Percentiles rank a stretch among this genome's conserved stretches.
phyloP scores from a whole-genome alignment of 805 yeast species.

The Barnettozyma vustinii region DNA sequence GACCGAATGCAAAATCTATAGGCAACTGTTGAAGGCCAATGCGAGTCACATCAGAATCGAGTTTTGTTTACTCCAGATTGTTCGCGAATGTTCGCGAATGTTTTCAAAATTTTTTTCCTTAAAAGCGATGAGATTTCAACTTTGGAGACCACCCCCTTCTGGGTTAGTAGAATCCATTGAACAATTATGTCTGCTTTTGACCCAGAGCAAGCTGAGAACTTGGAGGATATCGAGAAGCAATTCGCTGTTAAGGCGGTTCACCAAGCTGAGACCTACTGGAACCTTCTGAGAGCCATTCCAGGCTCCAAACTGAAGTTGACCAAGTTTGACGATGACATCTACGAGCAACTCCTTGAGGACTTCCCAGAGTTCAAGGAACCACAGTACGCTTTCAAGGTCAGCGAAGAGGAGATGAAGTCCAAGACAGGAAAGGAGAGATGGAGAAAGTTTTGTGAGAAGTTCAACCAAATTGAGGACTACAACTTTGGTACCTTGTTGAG shows the following conservation, averaged over 20 bases:
- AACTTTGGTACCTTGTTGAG: conserved; percentile 94
- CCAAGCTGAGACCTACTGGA: conserved; percentile 95
- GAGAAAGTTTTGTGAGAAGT: conserved; percentile 81
- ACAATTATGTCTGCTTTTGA: conserved; percentile 38
- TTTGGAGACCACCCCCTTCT: too few relatives aligned
- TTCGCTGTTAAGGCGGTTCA: conserved; percentile 96
- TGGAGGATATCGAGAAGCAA: conserved; percentile 94
- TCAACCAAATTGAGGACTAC: conserved; percentile 84
- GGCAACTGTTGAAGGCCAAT: too few relatives aligned
- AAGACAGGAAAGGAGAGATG: conserved; percentile 78
- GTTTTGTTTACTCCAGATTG: background rate
- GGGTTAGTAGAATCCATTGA: too few relatives aligned
- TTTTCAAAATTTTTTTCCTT: background rate
- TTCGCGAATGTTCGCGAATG: conserved; percentile 7
- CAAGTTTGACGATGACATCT: conserved; percentile 65
- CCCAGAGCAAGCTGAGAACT: conserved; percentile 89
- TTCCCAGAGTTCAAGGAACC: conserved; percentile 87
- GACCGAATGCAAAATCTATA: too few relatives aligned
- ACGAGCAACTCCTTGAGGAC: conserved; percentile 49
- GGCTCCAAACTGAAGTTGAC: conserved; percentile 79
- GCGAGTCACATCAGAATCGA: too few relatives aligned
- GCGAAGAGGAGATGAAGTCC: conserved; percentile 80
- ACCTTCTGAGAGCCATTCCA: conserved; percentile 60
- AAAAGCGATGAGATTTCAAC: conserved; percentile 1
- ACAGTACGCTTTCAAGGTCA: conserved; percentile 48